phyloP scores from a whole-genome alignment of 1,139 yeast genomes.

The Lizanozyma gosingica region DNA sequence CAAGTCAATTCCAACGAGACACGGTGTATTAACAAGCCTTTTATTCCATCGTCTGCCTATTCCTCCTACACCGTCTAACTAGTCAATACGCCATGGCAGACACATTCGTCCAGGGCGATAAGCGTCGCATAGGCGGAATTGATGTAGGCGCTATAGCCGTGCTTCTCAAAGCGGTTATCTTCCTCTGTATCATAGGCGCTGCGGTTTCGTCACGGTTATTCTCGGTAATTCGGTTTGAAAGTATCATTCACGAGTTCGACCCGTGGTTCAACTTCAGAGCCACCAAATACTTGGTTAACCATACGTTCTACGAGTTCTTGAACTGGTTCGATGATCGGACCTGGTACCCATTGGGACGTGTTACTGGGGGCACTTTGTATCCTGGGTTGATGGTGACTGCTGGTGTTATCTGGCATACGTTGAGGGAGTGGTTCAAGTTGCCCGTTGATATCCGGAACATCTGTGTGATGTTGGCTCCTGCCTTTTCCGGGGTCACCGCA shows the following conservation, averaged over 20 bases:
- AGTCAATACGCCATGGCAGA: slow-evolving; percentile 7
- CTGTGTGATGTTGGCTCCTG: slow-evolving; percentile 95
- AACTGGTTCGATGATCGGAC: slow-evolving; percentile 99
- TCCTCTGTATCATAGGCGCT: slow-evolving; percentile 74
- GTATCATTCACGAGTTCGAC: slow-evolving; percentile 96
- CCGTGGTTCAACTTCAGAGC: slow-evolving; percentile 99
- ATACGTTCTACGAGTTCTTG: slow-evolving; percentile 82
- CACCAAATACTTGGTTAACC: slow-evolving; percentile 75
- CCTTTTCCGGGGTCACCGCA: slow-evolving; percentile 90
- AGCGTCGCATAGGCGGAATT: slow-evolving; percentile 20
- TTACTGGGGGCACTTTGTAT: slow-evolving; percentile 96
- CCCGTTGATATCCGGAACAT: slow-evolving; percentile 94
- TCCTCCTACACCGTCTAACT: too few relatives aligned
- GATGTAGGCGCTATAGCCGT: slow-evolving; percentile 33
- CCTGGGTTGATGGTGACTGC: slow-evolving; percentile 99
- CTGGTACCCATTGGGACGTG: slow-evolving; percentile 98
- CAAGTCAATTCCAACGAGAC: too few relatives aligned
- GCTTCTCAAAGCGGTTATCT: slow-evolving; percentile 54
- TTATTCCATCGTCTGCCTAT: too few relatives aligned
- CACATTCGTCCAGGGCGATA: slow-evolving; percentile 12
- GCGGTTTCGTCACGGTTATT: slow-evolving; percentile 83
- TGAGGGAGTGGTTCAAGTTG: slow-evolving; percentile 54
- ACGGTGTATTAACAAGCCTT: too few relatives aligned
- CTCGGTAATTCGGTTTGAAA: slow-evolving; percentile 79
- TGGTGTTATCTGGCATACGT: slow-evolving; percentile 73